Conservation (phyloP, 257 asterid genomes). For the Nyctanthes arbortristis region DNA sequence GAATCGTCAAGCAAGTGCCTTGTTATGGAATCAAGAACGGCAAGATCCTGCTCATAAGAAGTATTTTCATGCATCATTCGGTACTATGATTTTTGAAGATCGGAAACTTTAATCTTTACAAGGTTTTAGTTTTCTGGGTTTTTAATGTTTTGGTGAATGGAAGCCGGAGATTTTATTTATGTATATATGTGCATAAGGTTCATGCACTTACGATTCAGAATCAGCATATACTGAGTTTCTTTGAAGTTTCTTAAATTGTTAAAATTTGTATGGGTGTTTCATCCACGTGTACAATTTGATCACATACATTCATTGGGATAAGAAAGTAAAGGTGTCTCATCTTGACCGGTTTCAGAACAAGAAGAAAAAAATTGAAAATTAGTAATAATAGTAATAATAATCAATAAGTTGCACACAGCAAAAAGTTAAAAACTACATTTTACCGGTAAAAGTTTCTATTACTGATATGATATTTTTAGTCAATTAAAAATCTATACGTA, state of each 20-base stretch:
- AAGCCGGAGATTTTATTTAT: no score
- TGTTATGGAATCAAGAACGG: constrained; percentile 36
- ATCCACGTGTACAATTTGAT: not conserved
- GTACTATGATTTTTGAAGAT: not conserved
- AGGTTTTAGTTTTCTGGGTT: not conserved
- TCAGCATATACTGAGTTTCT: constrained; percentile 1
- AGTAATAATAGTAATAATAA: no score
- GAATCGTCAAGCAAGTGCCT: constrained; percentile 37
- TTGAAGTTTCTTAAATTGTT: constrained; percentile 15
- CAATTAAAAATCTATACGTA: no score
- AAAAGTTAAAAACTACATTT: no score
- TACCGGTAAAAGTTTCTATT: no score
- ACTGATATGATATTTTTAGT: no score
- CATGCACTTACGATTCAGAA: constrained; percentile 18
- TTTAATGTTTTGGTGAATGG: no score
- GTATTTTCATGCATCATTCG: constrained; percentile 11
- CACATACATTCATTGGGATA: not conserved
- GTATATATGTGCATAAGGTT: constrained; percentile 14
- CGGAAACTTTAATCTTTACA: not conserved
- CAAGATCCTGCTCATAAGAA: constrained; percentile 27
- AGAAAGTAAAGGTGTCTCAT: not conserved
- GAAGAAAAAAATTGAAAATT: not conserved
- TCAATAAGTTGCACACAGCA: no score
- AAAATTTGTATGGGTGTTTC: not conserved
- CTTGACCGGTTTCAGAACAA: not conserved